Evolutionary conservation across 139 green algal species (phyloP).

Genomic region (Closterium sp.): DNA sequence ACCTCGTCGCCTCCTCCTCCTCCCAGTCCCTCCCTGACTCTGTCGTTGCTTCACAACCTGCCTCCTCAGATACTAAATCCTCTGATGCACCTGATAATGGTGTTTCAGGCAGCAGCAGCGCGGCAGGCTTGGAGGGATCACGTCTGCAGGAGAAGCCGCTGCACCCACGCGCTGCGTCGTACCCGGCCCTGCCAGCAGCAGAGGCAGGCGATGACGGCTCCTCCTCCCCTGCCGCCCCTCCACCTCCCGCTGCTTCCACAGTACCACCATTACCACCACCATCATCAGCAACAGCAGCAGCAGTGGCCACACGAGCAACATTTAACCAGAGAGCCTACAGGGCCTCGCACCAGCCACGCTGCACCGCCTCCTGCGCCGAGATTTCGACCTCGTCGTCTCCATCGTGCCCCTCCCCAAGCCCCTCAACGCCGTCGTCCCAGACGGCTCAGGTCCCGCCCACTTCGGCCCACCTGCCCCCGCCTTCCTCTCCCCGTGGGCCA

Average conservation of each 20-base stretch:
- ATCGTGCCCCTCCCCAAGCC: constrained; percentile 29
- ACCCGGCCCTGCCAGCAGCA: not conserved
- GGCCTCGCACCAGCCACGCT: constrained; percentile 22
- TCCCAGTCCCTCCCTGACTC: not conserved
- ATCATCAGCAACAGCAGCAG: not conserved
- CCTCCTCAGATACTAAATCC: not conserved
- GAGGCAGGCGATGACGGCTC: not conserved
- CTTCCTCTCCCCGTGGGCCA: constrained; percentile 40
- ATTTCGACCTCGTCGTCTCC: constrained; percentile 42
- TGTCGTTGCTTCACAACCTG: not conserved
- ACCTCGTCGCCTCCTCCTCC: not conserved
- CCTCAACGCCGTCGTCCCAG: not conserved
- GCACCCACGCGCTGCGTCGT: not conserved
- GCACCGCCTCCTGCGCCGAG: constrained; percentile 25
- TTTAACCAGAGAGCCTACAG: constrained; percentile 44
- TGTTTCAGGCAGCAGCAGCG: not conserved
- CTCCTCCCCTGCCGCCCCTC: not conserved
- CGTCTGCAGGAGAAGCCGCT: not conserved
- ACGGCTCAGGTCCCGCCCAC: constrained; percentile 38
- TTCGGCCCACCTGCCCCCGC: constrained; percentile 43
- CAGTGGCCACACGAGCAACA: not conserved
- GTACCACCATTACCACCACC: not conserved
- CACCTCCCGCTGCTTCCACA: not conserved
- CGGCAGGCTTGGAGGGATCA: not conserved
- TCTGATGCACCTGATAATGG: not conserved